These are phyloP conservation scores for Bathelium albidoporum DNA, from an alignment of 495 filamentous ascomycete species.

Conservation along the genomic window DNA sequence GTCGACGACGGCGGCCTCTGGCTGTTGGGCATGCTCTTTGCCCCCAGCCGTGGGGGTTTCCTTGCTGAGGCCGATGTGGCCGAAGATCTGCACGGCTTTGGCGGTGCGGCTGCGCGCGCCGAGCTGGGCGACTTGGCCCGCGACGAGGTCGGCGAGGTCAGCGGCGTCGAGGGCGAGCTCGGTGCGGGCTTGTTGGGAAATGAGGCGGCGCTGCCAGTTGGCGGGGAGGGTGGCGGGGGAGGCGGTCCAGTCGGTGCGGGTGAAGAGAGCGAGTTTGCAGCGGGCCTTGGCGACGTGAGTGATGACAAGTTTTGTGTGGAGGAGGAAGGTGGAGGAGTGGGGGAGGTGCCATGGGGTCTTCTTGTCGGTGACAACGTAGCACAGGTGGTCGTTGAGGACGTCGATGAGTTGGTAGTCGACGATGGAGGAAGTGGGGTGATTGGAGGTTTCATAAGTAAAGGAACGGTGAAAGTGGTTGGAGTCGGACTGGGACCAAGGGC, in stretches of 20 bases:
- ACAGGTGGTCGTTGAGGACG: constrained; percentile 84
- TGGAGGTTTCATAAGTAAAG: constrained; percentile 62
- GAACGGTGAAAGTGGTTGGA: constrained; percentile 60
- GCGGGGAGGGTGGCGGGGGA: neutral
- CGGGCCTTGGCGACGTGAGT: constrained; percentile 85
- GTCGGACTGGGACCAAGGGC: constrained; percentile 66
- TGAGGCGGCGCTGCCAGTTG: constrained; percentile 34
- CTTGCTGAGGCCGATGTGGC: constrained; percentile 58
- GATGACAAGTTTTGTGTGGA: constrained; percentile 87
- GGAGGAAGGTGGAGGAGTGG: constrained; percentile 62
- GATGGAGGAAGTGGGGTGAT: neutral
- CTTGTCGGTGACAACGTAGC: constrained; percentile 84
- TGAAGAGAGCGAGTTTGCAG: constrained; percentile 83
- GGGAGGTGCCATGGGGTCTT: constrained; percentile 90
- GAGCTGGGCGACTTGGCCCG: constrained; percentile 76
- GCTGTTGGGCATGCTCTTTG: too few relatives aligned
- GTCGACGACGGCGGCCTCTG: constrained; percentile 16
- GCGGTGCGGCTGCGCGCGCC: constrained; percentile 76
- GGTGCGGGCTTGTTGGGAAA: constrained; percentile 68
- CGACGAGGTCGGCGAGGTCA: constrained; percentile 74
- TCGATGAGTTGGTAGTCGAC: constrained; percentile 81
- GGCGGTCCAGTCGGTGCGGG: constrained; percentile 71
- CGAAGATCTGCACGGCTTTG: constrained; percentile 84
- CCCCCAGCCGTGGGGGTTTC: too few relatives aligned
- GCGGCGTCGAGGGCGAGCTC: constrained; percentile 75